phyloP scores from a whole-genome alignment of 169 alveolate genomes.

The Plasmodium gonderi region DNA sequence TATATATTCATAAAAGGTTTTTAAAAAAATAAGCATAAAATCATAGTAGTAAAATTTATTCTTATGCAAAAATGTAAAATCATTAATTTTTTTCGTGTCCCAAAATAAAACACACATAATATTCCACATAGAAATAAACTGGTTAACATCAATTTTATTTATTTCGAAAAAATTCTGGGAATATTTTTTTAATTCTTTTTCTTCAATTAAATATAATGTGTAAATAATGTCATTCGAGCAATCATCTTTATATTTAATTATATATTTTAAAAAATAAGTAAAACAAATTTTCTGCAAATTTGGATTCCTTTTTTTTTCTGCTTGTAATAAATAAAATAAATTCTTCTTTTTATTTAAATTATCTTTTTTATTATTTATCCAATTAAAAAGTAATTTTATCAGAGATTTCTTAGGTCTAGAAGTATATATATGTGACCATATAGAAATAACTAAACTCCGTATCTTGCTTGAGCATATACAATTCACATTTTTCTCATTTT shows the following conservation, averaged over 20 bases:
- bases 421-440: slow-evolving; percentile 46
- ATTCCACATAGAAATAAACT: slow-evolving; percentile 66
- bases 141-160: slow-evolving; percentile 35
- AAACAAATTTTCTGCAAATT: slow-evolving; percentile 27
- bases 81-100: slow-evolving; percentile 46
- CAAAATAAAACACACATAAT: slow-evolving; percentile 58
- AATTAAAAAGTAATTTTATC: slow-evolving; percentile 33
- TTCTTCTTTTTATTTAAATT: slow-evolving; percentile 33
- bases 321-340: slow-evolving; percentile 25
- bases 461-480: slow-evolving; percentile 1
- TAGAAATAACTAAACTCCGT: slow-evolving; percentile 29
- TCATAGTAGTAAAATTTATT: slow-evolving; percentile 53
- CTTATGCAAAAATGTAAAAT: slow-evolving; percentile 21
- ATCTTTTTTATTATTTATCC: slow-evolving; percentile 56
- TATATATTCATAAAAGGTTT: slow-evolving; percentile 22
- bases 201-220: slow-evolving; percentile 30
- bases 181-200: slow-evolving; percentile 13
- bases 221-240: slow-evolving; percentile 65
- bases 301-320: slow-evolving; percentile 18
- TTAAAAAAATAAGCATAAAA: slow-evolving; percentile 59
- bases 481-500: slow-evolving; percentile 19
- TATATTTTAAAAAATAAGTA: slow-evolving; percentile 16
- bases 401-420: slow-evolving; percentile 50
- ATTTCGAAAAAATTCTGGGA: slow-evolving; percentile 14
- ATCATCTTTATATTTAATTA: slow-evolving; percentile 53